A percentile compares a stretch with the other conserved stretches of the same genome.
These are phyloP conservation scores for Thyridium curvatum DNA, from an alignment of 2,329 filamentous ascomycete species.

Conservation along the genomic window DNA sequence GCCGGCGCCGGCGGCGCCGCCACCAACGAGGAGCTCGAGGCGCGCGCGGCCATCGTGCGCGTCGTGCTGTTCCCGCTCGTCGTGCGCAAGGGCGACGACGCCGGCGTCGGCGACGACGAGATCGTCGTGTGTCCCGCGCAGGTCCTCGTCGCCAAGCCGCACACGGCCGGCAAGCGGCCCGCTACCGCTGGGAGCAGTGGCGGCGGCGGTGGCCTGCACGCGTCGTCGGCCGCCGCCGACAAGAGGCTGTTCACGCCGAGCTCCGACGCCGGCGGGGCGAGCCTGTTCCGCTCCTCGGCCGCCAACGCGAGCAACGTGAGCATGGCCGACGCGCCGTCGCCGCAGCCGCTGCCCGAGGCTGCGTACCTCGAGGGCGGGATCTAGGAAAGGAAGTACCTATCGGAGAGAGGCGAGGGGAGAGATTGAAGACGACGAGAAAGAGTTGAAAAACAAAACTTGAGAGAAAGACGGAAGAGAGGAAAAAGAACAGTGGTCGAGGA, in stretches of 20 bases:
- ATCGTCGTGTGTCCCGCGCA: constrained; percentile 94
- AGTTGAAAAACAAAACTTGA: not conserved
- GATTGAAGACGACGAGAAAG: not conserved
- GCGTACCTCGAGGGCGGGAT: constrained; percentile 25
- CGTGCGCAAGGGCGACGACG: constrained; percentile 90
- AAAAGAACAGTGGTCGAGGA: no score
- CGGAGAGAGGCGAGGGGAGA: not conserved
- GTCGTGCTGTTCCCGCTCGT: constrained; percentile 94
- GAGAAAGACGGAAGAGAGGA: not conserved
- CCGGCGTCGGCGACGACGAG: constrained; percentile 83
- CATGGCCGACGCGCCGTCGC: constrained; percentile 17
- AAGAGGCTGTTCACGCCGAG: constrained; percentile 33
- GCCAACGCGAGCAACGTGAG: constrained; percentile 26
- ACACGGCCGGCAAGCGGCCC: constrained; percentile 18
- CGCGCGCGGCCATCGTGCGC: constrained; percentile 70
- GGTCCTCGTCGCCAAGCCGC: constrained; percentile 66
- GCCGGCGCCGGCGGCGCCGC: constrained; percentile 25
- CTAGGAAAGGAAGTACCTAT: constrained; percentile 9
- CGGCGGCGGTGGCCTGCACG: no score
- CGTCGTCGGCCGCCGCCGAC: not conserved
- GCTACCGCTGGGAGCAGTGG: no score
- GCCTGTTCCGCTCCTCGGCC: constrained; percentile 19
- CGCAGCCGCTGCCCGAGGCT: constrained; percentile 14
- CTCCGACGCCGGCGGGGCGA: constrained; percentile 45
- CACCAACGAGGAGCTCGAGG: constrained; percentile 72